A percentile compares a stretch with the other conserved stretches of the same genome.
Evolutionary conservation across 164 flowering plant species (phyloP).

Genomic region (Vitis cinerea): DNA sequence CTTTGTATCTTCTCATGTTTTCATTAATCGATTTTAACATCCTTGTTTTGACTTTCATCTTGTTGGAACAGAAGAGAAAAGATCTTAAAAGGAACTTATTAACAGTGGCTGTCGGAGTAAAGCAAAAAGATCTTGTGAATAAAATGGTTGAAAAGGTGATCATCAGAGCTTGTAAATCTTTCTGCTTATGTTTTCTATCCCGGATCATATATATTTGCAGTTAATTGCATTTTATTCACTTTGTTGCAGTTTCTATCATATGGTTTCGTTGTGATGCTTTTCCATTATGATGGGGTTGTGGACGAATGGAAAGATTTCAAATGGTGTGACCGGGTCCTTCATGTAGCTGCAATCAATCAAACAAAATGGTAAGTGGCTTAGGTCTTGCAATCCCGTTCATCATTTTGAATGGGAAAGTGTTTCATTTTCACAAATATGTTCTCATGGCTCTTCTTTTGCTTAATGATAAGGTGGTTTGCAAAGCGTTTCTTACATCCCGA

Average conservation of each 20-base stretch:
- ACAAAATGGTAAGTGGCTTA: slow-evolving; percentile 51
- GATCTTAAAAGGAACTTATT: slow-evolving; percentile 36
- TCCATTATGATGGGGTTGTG: slow-evolving; percentile 65
- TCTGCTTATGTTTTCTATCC: background rate
- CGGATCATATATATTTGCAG: background rate
- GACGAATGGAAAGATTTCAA: slow-evolving; percentile 50
- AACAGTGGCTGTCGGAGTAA: slow-evolving; percentile 55
- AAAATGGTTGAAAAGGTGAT: slow-evolving; percentile 56
- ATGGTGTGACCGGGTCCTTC: slow-evolving; percentile 51
- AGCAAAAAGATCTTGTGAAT: slow-evolving; percentile 54
- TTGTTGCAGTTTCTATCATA: slow-evolving; percentile 50
- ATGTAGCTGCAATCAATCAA: slow-evolving; percentile 55
- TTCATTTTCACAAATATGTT: background rate
- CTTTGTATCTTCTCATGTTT: background rate
- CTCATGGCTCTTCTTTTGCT: background rate
- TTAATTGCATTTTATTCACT: background rate
- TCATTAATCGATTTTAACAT: background rate
- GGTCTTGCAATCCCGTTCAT: background rate
- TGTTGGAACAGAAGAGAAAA: slow-evolving; percentile 13
- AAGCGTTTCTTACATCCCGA: slow-evolving; percentile 78
- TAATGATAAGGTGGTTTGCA: slow-evolving; percentile 66
- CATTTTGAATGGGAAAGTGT: background rate
- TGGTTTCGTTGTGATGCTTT: slow-evolving; percentile 56
- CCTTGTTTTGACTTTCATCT: background rate
- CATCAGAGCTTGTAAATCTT: background rate